These are phyloP conservation scores for Ogataea salicorniae DNA, from an alignment of 805 yeast species.

Conservation along the genomic window DNA sequence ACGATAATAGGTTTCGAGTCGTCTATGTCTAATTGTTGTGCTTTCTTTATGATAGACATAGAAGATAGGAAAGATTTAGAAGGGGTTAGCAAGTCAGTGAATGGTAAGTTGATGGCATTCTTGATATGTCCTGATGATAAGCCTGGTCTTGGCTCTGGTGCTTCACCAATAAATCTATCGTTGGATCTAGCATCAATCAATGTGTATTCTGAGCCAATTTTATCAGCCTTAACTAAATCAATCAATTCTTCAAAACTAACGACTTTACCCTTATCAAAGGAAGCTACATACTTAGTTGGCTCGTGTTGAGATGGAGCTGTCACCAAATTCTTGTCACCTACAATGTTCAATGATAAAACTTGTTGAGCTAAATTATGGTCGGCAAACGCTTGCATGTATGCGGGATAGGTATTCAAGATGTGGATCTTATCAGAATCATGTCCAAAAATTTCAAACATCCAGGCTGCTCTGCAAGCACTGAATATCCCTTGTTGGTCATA, in stretches of 20 bases:
- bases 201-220: constrained; percentile 41
- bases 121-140: constrained; percentile 88
- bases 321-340: constrained; percentile 16
- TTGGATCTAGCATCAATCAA: constrained; percentile 78
- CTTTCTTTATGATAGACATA: constrained; percentile 41
- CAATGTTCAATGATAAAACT: constrained; percentile 18
- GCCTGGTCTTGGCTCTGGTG: constrained; percentile 87
- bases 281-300: constrained; percentile 31
- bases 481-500: constrained; percentile 85
- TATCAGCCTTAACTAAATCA: constrained; percentile 47
- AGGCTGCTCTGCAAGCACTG: constrained; percentile 86
- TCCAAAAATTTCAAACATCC: constrained; percentile 81
- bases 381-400: constrained; percentile 21
- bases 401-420: constrained; percentile 63
- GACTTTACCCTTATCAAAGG: constrained; percentile 43
- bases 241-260: constrained; percentile 63
- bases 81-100: constrained; percentile 50
- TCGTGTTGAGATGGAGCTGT: constrained; percentile 20
- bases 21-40: constrained; percentile 37
- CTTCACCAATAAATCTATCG: constrained; percentile 71
- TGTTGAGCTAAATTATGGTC: constrained; percentile 22
- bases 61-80: constrained; percentile 44
- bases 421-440: constrained; percentile 52
- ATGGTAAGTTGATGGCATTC: constrained; percentile 74
- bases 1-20: constrained; percentile 64